Evolutionary conservation across 345 rosid genomes (phyloP).

Genomic region (Eucalyptus globulus): DNA sequence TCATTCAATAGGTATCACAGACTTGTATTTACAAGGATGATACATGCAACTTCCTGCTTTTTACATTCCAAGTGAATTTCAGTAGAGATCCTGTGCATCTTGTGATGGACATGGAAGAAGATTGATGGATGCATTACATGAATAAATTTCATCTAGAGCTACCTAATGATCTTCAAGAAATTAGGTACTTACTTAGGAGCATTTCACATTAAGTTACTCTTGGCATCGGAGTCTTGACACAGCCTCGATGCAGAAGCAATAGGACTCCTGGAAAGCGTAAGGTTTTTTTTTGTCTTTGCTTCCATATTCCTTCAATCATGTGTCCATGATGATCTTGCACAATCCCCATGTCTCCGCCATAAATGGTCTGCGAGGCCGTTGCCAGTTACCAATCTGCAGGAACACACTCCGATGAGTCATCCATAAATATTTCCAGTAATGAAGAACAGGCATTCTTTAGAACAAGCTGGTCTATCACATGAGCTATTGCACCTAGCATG

Average conservation of each 20-base stretch:
- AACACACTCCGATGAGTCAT: neutral
- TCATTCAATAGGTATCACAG: neutral
- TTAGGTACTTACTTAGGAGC: too few relatives aligned
- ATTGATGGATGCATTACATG: neutral
- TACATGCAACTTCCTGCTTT: neutral
- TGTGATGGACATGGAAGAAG: neutral
- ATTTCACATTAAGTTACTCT: neutral
- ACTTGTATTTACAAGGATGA: neutral
- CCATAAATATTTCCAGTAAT: too few relatives aligned
- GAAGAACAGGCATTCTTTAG: neutral
- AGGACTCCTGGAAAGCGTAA: constrained; percentile 28
- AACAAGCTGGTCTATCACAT: neutral
- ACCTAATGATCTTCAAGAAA: neutral
- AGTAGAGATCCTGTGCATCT: neutral
- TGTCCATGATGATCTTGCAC: constrained; percentile 55
- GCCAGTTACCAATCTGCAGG: constrained; percentile 55
- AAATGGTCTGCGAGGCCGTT: constrained; percentile 62
- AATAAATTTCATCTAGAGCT: neutral
- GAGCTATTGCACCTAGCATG: too few relatives aligned
- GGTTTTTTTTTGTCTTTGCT: constrained; percentile 53
- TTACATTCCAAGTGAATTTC: too few relatives aligned
- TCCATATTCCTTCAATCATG: constrained; percentile 14
- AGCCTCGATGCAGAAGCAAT: constrained; percentile 2
- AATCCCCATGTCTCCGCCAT: constrained; percentile 40
- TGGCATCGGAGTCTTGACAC: neutral